A percentile compares a stretch with the other conserved stretches of the same genome.
Evolutionary conservation across 2,329 filamentous ascomycete genomes (phyloP).

Genomic region (Cytospora piceae): DNA sequence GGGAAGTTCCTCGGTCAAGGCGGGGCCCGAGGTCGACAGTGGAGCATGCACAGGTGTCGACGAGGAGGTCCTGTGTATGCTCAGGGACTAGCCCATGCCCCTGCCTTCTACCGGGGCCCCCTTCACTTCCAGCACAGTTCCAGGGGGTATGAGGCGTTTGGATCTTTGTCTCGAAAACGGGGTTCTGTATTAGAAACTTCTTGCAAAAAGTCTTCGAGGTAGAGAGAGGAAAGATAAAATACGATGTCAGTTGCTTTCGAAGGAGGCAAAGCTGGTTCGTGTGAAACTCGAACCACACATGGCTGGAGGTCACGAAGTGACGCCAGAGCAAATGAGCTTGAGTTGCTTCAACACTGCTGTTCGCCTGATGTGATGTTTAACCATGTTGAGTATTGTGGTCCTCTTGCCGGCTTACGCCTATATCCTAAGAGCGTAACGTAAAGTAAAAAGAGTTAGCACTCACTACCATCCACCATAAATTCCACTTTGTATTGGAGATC

Average conservation of each 20-base stretch:
- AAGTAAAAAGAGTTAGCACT: too few species aligned
- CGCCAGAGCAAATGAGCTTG: slow-evolving; percentile 19
- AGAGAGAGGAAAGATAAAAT: slow-evolving; percentile 14
- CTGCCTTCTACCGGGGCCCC: not conserved
- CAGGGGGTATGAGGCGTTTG: not conserved
- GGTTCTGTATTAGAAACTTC: not conserved
- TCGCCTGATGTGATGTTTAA: not conserved
- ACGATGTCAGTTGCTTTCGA: not conserved
- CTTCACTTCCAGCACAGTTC: not conserved
- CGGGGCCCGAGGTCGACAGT: not conserved
- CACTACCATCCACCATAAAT: too few species aligned
- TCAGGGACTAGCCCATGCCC: not conserved
- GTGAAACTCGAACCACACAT: slow-evolving; percentile 20
- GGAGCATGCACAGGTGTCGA: not conserved
- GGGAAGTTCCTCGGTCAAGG: not conserved
- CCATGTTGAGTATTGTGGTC: not conserved
- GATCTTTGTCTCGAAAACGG: not conserved
- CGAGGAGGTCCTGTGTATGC: not conserved
- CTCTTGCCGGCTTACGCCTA: not conserved
- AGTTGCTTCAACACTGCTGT: not conserved
- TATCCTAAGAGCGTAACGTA: not conserved
- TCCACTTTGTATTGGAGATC: too few species aligned
- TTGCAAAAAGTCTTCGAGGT: not conserved
- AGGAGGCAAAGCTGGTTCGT: slow-evolving; percentile 19
- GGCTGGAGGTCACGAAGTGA: slow-evolving; percentile 6